Base-by-base conservation (phyloP, 768 basidiomycete genomes). In the Lactarius psammicola region DNA sequence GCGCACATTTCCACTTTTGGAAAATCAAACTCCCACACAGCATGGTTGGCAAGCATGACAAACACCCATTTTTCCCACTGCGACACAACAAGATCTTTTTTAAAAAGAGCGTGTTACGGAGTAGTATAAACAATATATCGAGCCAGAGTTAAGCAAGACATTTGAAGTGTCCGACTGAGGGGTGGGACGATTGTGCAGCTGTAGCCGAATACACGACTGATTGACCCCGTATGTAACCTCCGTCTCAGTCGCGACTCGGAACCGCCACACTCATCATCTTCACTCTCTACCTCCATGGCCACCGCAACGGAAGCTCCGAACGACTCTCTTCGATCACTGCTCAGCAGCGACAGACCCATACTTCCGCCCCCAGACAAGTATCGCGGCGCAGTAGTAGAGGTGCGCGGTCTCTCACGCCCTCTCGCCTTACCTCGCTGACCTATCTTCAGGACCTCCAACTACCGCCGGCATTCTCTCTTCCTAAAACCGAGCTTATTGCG, bases 351-450 rank as follows among this genome's bases (percentile, higher is more conserved):
- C 15, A 49, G 34, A 34, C 30, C 51, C 2, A 31, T 33, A 15
- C 62, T n/a, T 15, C 60, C 58, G 2, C 57, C 51, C 4, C 55
- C 64, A n/a, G 81, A 83, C 75, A 91, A 87, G 76, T 95, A 92
- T 73, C 83, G 93, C 26, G 94, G 94, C 2, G 93, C 94, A 3
- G 92, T 94, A 31, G 92, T 96, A 10, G 94, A 96, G 85, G 94
- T 90, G 65, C 60, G 77, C 70, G 6, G n/a, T 30, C 26, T 33
- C 26, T 17, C 26, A 6, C 26, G 13, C 44, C 28, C 53, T 59
- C 15, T 54, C 8, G 7, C 26, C 66, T 51, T 23, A 17, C n/a
- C 55, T 23, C 61, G 51, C 51, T 59, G 13, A 59, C 60, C 26
- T 55, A 65, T 64, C 54, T 56, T n/a, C 68, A 89, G 87, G 89